Conservation (phyloP, 2,329 filamentous ascomycete species). For the Alternaria infectoria region DNA sequence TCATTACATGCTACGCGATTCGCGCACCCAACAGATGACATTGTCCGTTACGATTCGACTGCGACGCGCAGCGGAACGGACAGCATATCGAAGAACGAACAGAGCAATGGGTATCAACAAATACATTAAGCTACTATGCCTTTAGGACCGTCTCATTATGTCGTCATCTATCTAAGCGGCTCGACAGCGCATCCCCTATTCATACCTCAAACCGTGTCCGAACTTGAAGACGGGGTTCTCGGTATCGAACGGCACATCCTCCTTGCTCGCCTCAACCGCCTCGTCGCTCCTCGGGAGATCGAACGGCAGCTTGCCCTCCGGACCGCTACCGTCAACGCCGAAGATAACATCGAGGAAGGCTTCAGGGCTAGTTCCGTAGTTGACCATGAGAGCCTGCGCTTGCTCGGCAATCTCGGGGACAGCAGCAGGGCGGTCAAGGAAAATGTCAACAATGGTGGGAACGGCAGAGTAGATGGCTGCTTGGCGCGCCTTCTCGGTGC, state of each 20-base stretch:
- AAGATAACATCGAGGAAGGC: slow-evolving; percentile 56
- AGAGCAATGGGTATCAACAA: not conserved
- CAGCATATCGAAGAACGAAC: not conserved
- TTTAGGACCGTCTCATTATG: not conserved
- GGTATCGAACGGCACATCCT: slow-evolving; percentile 50
- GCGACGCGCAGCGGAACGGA: not conserved
- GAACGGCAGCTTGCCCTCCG: slow-evolving; percentile 55
- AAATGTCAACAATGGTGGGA: slow-evolving; percentile 53
- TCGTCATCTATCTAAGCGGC: not conserved
- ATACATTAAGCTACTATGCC: not conserved
- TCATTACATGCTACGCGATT: not conserved
- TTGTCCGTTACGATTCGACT: not conserved
- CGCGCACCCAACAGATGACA: not conserved
- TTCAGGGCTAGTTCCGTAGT: slow-evolving; percentile 50
- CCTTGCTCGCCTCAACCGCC: slow-evolving; percentile 48
- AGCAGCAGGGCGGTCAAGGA: slow-evolving; percentile 53
- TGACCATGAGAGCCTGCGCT: slow-evolving; percentile 49
- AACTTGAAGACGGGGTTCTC: slow-evolving; percentile 44
- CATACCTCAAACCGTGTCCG: slow-evolving; percentile 46
- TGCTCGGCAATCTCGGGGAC: slow-evolving; percentile 52
- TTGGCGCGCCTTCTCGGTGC: slow-evolving; percentile 48
- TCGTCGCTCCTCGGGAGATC: slow-evolving; percentile 55
- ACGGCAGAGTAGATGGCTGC: slow-evolving; percentile 49
- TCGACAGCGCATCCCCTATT: not conserved
- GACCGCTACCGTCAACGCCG: slow-evolving; percentile 43